Base-by-base conservation (phyloP, 2,329 filamentous ascomycete species). In the Ilyonectria mors-panacis region DNA sequence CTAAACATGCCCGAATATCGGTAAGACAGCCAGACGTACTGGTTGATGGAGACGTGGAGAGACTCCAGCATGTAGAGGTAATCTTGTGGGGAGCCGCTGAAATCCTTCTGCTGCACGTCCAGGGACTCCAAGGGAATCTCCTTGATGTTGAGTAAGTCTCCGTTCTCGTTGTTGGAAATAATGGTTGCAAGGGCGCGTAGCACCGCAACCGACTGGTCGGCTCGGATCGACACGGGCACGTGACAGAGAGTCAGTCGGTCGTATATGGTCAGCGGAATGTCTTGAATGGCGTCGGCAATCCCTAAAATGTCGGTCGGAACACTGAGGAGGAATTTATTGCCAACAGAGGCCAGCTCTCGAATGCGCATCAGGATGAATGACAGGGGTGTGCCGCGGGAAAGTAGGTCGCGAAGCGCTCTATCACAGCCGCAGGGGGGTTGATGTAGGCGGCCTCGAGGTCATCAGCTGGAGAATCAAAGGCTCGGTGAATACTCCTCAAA, bases 11-110 rank as follows among this genome's bases (percentile, higher is more conserved):
- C 93, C 4, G 90, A 86, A 79, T 95, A 97, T 7, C 95, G 91
- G 80, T 95, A 98, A 73, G 93, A 95, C 17, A 99, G 85, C 96
- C 96, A 99, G 2, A 97, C 86, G 78, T 98, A 99, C 53, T 95
- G 83, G 50, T 95, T 94, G 42, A 99, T 84, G 30, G 89, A 86
- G 75, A 93, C 93, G 82, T 99, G 96, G 17, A 99, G 85, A 3
- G 83, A 79, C 79, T 99, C 96, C 21, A 98, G 84, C 9, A 85
- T 81, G 61, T 84, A 83, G 12, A 99, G 85, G 71, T 94, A 93
- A 0, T 83, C 78, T 59, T 86, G 81, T 15, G 80, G 78, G 1
- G 78, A 78, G 0, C 81, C 78, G 1, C 81, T 75, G 28, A 74
- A 79, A 8, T 80, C 69, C 2, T 79, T 72, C 28, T 83, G 66